Evolutionary conservation across 768 basidiomycete species (phyloP).

Genomic region (Mycena chlorophos): DNA sequence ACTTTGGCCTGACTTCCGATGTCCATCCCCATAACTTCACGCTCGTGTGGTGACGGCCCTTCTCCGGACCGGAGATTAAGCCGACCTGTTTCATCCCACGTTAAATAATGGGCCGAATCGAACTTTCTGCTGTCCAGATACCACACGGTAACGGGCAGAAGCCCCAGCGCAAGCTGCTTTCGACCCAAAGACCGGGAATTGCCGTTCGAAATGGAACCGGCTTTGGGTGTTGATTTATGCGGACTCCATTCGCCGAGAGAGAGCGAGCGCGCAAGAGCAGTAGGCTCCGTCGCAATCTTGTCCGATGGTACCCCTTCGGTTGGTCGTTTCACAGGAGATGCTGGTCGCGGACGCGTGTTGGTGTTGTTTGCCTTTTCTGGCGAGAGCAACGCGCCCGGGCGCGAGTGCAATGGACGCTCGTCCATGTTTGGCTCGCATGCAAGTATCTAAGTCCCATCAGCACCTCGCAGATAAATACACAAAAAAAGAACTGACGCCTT

Average conservation of each 20-base stretch:
- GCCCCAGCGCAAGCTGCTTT: neutral
- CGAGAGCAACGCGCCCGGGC: neutral
- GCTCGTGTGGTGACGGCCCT: too few species aligned
- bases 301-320: neutral
- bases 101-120: too few species aligned
- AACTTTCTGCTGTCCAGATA: too few species aligned
- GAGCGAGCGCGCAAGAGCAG: neutral
- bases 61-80: too few species aligned
- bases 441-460: neutral
- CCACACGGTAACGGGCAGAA: too few species aligned
- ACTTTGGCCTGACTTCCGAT: too few species aligned
- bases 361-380: neutral
- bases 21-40: too few species aligned
- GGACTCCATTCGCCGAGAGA: constrained; percentile 1
- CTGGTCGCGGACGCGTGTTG: neutral
- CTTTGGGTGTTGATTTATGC: neutral
- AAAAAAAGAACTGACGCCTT: neutral
- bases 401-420: neutral
- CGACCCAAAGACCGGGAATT: neutral
- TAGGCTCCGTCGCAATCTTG: neutral
- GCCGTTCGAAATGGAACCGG: neutral
- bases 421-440: neutral
- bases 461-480: neutral
- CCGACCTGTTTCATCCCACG: too few species aligned
- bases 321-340: neutral